Evolutionary conservation across 1,139 yeast species (phyloP), one percentile per base, ranked within the genome.

Genomic region (Suhomyces choctaworum): DNA sequence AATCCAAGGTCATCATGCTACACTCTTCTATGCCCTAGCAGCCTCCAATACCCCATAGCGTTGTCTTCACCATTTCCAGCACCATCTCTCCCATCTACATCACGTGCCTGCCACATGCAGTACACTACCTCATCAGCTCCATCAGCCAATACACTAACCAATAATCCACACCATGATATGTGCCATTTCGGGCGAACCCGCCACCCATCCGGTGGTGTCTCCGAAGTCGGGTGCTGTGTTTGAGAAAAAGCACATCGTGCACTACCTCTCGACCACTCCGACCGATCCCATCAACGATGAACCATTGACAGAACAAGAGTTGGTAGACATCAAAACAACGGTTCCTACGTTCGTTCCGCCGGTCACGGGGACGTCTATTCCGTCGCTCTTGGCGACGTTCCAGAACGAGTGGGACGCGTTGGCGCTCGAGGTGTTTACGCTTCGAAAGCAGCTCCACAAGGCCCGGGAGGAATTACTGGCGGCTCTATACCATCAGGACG

Each of bases 341-440:
- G 52, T 31, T 22, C 52, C 47, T 31, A 36, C 45, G 6, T 42
- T 57, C 3, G 54, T 63, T 1, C 69, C 74, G 6, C 75, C 76
- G 10, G 70, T 84, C 0, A 59, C 69, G 0, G 60, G 72, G 40
- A 76, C 80, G 15, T 85, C 95, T 4, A 85, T 90, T 22, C 98
- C 98, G 0, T 69, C 85, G 7, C 60, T 90, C 45, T 65, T 90
- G 32, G 67, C 87, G 1, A 68, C 83, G 1, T 78, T 90, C 45
- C 97, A 89, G 56, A 79, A 80, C 40, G 96, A 90, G 55, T 90
- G 95, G 90, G 97, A 92, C 54, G 77, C 96, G 0, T 59, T 86
- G 40, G 88, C 94, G 23, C 64, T 90, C 37, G 97, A 92, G 54
- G 71, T 84, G 29, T 89, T 86, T 52, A 74, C 82, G 21, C 63